A percentile compares a stretch with the other conserved stretches of the same genome.
Conservation (phyloP, 2,329 filamentous ascomycete species). For the Pseudogymnoascus sp. region DNA sequence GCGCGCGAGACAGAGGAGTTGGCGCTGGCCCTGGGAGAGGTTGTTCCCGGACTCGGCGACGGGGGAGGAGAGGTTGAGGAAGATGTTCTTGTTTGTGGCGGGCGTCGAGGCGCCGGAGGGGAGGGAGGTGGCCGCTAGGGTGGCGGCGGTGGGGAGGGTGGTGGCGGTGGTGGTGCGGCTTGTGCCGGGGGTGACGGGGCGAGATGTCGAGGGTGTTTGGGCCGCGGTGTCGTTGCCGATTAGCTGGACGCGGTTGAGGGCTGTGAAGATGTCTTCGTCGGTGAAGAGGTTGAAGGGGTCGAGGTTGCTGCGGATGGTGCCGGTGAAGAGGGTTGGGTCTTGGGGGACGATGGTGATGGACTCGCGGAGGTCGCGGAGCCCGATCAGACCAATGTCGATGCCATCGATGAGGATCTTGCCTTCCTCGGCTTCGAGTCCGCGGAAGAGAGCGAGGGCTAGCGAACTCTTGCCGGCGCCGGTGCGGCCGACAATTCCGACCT, state of each 20-base stretch:
- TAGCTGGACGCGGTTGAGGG: conserved; percentile 79
- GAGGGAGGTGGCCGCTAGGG: conserved; percentile 15
- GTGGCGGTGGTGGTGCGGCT: conserved; percentile 11
- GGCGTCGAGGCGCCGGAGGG: conserved; percentile 27
- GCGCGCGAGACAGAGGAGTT: conserved; percentile 86
- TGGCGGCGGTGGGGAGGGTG: conserved; percentile 25
- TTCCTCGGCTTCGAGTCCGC: conserved; percentile 80
- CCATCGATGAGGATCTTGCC: conserved; percentile 87
- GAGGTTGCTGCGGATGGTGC: conserved; percentile 83
- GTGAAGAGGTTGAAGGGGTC: conserved; percentile 87
- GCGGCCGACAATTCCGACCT: conserved; percentile 91
- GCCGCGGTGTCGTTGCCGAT: conserved; percentile 44
- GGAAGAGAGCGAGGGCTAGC: conserved; percentile 84
- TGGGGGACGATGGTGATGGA: conserved; percentile 97
- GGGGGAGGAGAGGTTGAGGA: conserved; percentile 73
- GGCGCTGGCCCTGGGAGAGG: conserved; percentile 89
- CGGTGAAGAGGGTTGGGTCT: conserved; percentile 89
- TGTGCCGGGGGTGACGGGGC: conserved; percentile 16
- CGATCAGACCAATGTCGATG: conserved; percentile 82
- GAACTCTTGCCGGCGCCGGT: conserved; percentile 97
- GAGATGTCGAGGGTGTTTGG: conserved; percentile 24
- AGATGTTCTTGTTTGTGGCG: conserved; percentile 85
- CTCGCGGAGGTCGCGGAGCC: conserved; percentile 85
- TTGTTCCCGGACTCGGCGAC: conserved; percentile 90
- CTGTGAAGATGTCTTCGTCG: conserved; percentile 82